Evolutionary conservation across 257 asterid genomes (phyloP), one percentile per base, ranked within the genome.

Genomic region (Linaria vulgaris): DNA sequence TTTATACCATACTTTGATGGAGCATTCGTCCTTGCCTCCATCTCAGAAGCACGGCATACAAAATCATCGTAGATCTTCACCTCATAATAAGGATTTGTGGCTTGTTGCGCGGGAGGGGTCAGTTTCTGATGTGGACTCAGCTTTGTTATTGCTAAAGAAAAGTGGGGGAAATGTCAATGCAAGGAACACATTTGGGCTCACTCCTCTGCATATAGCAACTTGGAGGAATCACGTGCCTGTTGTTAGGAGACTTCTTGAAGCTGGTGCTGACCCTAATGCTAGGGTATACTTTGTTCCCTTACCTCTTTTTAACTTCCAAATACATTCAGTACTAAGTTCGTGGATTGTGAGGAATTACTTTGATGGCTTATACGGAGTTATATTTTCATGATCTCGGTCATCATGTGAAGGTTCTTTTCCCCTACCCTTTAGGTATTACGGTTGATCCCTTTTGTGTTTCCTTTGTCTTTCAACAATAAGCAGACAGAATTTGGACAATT

Each of bases 211-310:
- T 74, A 82, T 85, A 37, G 97, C 99, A 43, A 87, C 95, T 54
- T 83, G 99, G 99, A 87, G 96, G 80, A 94, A 94, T 76, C 87
- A 94, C 59, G 57, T 77, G 63, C 97, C 96, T 61, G 75, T 94
- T 60, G 85, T 90, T 64, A 87, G 79, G 70, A 82, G 96, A 80
- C 87, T 94, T 57, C 95, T 94, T 77, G 95, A 82, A 70, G 96
- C 96, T 72, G 97, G 99, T 70, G 97, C 97, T 25, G 99, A 90
- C 82, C 95, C 97, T 70, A 83, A 94, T 81, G 95, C 92, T 46
- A 85, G 97, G 97, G 99, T 94, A 80, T 66, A 78, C 64, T 79
- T 66, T 59, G 39, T 72, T 69, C 64, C 78, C 69, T 69, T 25
- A 48, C 62, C 54, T 65, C 6, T 68, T 59, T 60, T 64, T 24